A percentile compares a stretch with the other conserved stretches of the same genome.
Evolutionary conservation across 2,329 filamentous ascomycete species (phyloP).

Genomic region (Aspergillus transmontanensis): DNA sequence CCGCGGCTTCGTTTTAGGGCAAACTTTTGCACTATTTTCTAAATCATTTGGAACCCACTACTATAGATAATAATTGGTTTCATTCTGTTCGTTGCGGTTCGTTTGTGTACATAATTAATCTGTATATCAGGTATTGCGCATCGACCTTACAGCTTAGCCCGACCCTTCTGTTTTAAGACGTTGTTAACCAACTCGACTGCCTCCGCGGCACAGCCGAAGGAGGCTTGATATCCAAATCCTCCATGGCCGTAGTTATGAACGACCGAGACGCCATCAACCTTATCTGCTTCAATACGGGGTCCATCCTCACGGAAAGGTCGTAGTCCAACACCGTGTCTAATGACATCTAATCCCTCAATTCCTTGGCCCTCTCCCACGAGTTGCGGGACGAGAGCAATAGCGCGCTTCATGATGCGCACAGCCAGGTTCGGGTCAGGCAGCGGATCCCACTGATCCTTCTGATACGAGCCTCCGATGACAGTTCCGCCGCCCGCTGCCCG

Average conservation of each 20-base stretch:
- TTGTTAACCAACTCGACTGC: slow-evolving; percentile 69
- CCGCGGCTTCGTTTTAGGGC: not conserved
- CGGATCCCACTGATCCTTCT: slow-evolving; percentile 77
- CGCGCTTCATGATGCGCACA: slow-evolving; percentile 77
- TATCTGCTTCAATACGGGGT: slow-evolving; percentile 73
- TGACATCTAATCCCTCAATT: slow-evolving; percentile 71
- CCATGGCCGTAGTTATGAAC: slow-evolving; percentile 50
- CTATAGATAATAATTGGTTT: not conserved
- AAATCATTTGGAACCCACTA: not conserved
- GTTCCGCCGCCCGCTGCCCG: slow-evolving; percentile 77
- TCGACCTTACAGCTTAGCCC: slow-evolving; percentile 32
- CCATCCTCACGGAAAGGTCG: slow-evolving; percentile 74
- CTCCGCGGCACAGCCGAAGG: slow-evolving; percentile 70
- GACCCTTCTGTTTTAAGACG: slow-evolving; percentile 33
- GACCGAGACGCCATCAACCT: slow-evolving; percentile 60
- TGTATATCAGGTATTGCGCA: not conserved
- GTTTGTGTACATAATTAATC: not conserved
- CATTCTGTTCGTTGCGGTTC: not conserved
- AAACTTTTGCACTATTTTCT: not conserved
- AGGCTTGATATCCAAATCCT: slow-evolving; percentile 65
- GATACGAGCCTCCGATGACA: slow-evolving; percentile 82
- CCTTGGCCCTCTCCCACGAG: slow-evolving; percentile 60
- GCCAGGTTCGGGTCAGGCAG: slow-evolving; percentile 79
- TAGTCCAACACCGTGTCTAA: slow-evolving; percentile 81
- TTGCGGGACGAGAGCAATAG: slow-evolving; percentile 38